Conservation (phyloP, 2,329 filamentous ascomycete species). For the Capronia americana region DNA sequence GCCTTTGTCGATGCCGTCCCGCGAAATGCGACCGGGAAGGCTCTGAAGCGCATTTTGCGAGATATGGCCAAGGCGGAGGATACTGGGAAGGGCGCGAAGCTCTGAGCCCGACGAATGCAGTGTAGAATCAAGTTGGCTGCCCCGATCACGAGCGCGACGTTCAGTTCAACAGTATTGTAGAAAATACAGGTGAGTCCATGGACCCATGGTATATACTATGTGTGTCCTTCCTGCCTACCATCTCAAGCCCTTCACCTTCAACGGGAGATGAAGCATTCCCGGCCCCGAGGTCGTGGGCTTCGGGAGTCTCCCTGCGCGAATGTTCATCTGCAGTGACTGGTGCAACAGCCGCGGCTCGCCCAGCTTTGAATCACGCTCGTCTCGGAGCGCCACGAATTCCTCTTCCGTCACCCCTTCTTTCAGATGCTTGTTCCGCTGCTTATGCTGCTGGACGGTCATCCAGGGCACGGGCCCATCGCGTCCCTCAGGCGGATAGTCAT, state of each 20-base stretch:
- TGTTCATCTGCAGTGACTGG: conserved; percentile 50
- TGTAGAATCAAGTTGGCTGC: background rate
- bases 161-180: background rate
- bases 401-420: conserved; percentile 40
- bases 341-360: conserved; percentile 46
- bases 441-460: conserved; percentile 47
- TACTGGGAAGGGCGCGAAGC: background rate
- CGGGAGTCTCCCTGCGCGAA: conserved; percentile 48
- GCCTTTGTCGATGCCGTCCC: conserved; percentile 58
- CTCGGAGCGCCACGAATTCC: conserved; percentile 45
- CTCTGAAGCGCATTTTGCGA: conserved; percentile 41
- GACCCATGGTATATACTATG: background rate
- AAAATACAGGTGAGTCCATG: background rate
- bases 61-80: conserved; percentile 26
- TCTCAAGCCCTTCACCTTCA: conserved; percentile 38
- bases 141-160: background rate
- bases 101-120: background rate
- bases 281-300: conserved; percentile 36
- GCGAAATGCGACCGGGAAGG: conserved; percentile 58
- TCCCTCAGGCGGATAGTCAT: conserved; percentile 56
- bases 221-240: conserved; percentile 2
- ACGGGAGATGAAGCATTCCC: conserved; percentile 44
- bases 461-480: conserved; percentile 43
- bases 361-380: conserved; percentile 44
- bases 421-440: conserved; percentile 46